These are phyloP conservation scores for Heliocybe sulcata DNA, from an alignment of 1,284 basidiomycete species.

Conservation along the genomic window DNA sequence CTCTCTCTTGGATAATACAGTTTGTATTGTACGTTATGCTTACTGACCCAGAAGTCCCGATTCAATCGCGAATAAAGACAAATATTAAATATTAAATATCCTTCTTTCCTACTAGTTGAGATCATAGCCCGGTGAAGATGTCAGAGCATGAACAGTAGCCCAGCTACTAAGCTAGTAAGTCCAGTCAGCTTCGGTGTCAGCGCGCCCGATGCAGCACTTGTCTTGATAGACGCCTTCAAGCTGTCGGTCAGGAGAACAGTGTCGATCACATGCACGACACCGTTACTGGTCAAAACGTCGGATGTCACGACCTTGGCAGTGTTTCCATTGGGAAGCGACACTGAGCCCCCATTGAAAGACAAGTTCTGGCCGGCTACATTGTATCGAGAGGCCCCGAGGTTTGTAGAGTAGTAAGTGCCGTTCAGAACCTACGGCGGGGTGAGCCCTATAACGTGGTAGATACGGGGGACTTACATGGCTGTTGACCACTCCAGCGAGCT, in stretches of 20 bases:
- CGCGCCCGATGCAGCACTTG: neutral
- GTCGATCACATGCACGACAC: neutral
- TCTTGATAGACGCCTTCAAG: neutral
- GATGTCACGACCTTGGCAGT: conserved; percentile 1
- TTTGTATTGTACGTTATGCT: neutral
- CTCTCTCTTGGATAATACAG: neutral
- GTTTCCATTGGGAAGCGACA: neutral
- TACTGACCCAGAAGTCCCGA: neutral
- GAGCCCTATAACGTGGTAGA: neutral
- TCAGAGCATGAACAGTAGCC: too few relatives aligned
- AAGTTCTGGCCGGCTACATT: neutral
- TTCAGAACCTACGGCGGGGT: neutral
- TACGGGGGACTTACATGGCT: neutral
- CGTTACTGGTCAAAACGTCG: neutral
- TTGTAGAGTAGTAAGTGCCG: neutral
- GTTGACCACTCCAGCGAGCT: neutral
- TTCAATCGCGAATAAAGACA: neutral
- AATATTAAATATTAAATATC: neutral
- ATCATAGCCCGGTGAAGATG: too few relatives aligned
- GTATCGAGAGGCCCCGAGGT: neutral
- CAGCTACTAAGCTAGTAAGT: too few relatives aligned
- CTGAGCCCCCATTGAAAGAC: neutral
- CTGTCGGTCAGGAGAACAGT: neutral
- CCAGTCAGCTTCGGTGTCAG: neutral
- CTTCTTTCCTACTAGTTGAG: too few relatives aligned